These are phyloP conservation scores for Heteromeles arbutifolia DNA, from an alignment of 306 rosid genomes.

Conservation along the genomic window DNA sequence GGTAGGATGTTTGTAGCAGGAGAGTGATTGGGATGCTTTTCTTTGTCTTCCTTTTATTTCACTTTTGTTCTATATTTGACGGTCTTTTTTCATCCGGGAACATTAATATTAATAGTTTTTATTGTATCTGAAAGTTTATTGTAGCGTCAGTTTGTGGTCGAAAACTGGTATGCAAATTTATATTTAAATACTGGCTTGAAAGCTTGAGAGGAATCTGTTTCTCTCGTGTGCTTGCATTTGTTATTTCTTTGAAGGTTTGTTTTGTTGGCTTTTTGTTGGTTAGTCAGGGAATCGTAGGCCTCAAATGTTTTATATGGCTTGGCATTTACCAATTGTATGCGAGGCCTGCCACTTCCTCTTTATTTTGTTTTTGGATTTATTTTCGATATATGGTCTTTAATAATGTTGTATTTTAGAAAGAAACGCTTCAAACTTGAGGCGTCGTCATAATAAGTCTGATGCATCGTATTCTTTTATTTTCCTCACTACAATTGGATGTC, in stretches of 20 bases:
- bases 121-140: conserved; percentile 48
- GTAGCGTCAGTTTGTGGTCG: conserved; percentile 48
- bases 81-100: conserved; percentile 31
- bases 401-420: no score
- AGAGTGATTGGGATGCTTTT: conserved; percentile 61
- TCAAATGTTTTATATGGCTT: not conserved
- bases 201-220: conserved; percentile 17
- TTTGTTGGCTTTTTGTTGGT: not conserved
- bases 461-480: no score
- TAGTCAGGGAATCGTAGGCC: not conserved
- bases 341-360: not conserved
- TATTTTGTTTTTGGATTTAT: no score
- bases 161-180: conserved; percentile 20
- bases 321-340: not conserved
- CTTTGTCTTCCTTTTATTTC: not conserved
- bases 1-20: conserved; percentile 62
- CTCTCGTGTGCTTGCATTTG: not conserved
- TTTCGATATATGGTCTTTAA: no score
- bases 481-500: no score
- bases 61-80: conserved; percentile 30
- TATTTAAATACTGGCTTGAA: conserved; percentile 37
- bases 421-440: no score
- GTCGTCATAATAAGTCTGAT: no score
- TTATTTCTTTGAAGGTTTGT: not conserved
- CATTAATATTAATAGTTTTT: conserved; percentile 58